Percentiles rank a stretch among this genome's conserved stretches.
Evolutionary conservation across 2,329 filamentous ascomycete species (phyloP).

Genomic region (Hypoxylon rubiginosum): DNA sequence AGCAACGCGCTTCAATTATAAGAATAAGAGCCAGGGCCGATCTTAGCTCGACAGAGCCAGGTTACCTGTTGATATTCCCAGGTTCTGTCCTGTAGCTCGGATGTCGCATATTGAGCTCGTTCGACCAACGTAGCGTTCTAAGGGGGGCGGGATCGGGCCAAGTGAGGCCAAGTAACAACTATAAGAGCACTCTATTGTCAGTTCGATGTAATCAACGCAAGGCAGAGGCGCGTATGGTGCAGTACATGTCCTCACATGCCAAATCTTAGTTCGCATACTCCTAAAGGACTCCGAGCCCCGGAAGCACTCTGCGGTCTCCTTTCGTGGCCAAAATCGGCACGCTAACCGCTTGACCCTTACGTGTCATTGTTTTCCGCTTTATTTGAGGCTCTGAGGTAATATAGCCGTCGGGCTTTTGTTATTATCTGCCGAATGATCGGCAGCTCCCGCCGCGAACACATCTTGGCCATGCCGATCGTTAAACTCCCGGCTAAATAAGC

Average conservation of each 20-base stretch:
- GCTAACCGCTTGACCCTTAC: not conserved
- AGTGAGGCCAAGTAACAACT: slow-evolving; percentile 26
- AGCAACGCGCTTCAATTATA: slow-evolving; percentile 11
- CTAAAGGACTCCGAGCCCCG: not conserved
- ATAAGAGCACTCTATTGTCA: not conserved
- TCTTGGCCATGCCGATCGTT: slow-evolving; percentile 34
- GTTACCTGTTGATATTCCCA: not conserved
- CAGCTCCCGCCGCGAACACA: slow-evolving; percentile 7
- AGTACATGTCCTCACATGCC: slow-evolving; percentile 2
- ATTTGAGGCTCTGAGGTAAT: slow-evolving; percentile 16
- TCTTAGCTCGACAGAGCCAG: slow-evolving; percentile 25
- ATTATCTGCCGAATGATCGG: slow-evolving; percentile 16
- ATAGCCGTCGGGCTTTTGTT: slow-evolving; percentile 27
- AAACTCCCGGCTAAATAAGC: slow-evolving; percentile 33
- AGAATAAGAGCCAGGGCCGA: slow-evolving; percentile 18
- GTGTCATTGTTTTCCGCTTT: slow-evolving; percentile 1
- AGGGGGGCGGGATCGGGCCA: slow-evolving; percentile 15
- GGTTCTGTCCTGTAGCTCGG: slow-evolving; percentile 11
- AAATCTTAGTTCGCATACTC: slow-evolving; percentile 14
- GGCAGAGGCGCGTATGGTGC: not conserved
- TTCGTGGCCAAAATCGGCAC: slow-evolving; percentile 24
- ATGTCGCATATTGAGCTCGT: slow-evolving; percentile 14
- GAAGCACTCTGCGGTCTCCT: slow-evolving; percentile 10
- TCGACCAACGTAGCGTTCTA: slow-evolving; percentile 13
- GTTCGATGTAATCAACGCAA: not conserved